These are phyloP conservation scores for Bruguiera parviflora DNA, from an alignment of 345 rosid genomes.

Conservation along the genomic window DNA sequence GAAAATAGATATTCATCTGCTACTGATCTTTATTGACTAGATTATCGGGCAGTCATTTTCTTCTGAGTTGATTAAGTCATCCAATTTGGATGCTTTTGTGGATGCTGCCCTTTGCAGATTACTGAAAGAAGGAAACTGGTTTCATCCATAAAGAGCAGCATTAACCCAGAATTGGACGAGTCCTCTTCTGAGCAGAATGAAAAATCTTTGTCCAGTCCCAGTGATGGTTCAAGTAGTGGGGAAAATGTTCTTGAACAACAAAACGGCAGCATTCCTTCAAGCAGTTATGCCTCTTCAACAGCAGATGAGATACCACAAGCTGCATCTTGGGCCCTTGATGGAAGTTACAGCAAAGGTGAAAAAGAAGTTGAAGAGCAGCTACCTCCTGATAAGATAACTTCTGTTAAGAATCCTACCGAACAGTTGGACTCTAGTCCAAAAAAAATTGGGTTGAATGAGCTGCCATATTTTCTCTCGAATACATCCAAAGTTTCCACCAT, in stretches of 20 bases:
- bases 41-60: no score
- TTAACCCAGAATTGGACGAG: constrained; percentile 36
- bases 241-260: constrained; percentile 25
- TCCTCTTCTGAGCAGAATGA: constrained; percentile 32
- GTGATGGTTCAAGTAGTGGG: constrained; percentile 29
- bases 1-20: no score
- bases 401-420: constrained; percentile 31
- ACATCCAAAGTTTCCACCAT: constrained; percentile 23
- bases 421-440: constrained; percentile 26
- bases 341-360: constrained; percentile 21
- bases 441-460: constrained; percentile 42
- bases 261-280: constrained; percentile 27
- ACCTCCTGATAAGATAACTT: constrained; percentile 26
- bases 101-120: constrained; percentile 47
- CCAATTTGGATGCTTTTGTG: neutral
- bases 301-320: constrained; percentile 32
- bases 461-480: constrained; percentile 50
- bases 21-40: no score
- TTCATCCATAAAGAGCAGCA: constrained; percentile 54
- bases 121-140: constrained; percentile 74
- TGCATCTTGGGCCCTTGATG: constrained; percentile 20
- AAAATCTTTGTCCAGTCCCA: constrained; percentile 27
- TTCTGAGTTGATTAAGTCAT: neutral
- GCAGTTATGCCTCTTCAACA: constrained; percentile 30
- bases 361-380: constrained; percentile 16